Conservation (phyloP, 768 basidiomycete species). For the Daedalea quercina region DNA sequence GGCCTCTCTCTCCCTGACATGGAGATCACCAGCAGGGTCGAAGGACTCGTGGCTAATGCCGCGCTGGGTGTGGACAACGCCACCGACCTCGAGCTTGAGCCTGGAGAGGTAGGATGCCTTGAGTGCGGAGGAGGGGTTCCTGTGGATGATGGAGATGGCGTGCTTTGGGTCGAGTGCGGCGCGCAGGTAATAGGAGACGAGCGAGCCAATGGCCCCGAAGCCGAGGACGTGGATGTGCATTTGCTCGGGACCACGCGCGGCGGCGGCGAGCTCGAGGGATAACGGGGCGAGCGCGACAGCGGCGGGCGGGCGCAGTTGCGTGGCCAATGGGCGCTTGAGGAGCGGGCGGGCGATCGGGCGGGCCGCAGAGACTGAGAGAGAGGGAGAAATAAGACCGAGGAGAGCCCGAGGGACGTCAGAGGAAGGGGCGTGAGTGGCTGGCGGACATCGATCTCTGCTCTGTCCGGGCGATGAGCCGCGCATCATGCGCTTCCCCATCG, state of each 20-base stretch:
- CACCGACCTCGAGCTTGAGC: slow-evolving; percentile 46
- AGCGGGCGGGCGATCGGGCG: too few relatives aligned
- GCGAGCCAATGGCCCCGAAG: slow-evolving; percentile 76
- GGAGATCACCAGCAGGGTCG: slow-evolving; percentile 11
- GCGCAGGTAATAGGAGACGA: slow-evolving; percentile 77
- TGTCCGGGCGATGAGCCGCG: background rate
- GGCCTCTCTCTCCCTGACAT: background rate
- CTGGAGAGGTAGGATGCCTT: slow-evolving; percentile 24
- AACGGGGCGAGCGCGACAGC: background rate
- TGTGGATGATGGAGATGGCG: slow-evolving; percentile 67
- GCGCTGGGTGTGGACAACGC: slow-evolving; percentile 32
- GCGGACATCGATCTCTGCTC: slow-evolving; percentile 9
- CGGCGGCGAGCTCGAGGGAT: background rate
- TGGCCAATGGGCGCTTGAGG: too few relatives aligned
- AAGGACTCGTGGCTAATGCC: slow-evolving; percentile 50
- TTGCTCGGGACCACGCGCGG: slow-evolving; percentile 8
- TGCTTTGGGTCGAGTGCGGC: slow-evolving; percentile 42
- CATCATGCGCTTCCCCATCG: background rate
- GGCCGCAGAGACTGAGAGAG: background rate
- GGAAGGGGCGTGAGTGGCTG: too few relatives aligned
- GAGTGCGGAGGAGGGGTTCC: slow-evolving; percentile 33
- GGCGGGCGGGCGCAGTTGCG: background rate
- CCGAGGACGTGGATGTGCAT: slow-evolving; percentile 80
- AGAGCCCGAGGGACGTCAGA: background rate
- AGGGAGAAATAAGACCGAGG: background rate